Evolutionary conservation across 2,329 filamentous ascomycete species (phyloP), one percentile per base, ranked within the genome.

Genomic region (Didymella segeticola): DNA sequence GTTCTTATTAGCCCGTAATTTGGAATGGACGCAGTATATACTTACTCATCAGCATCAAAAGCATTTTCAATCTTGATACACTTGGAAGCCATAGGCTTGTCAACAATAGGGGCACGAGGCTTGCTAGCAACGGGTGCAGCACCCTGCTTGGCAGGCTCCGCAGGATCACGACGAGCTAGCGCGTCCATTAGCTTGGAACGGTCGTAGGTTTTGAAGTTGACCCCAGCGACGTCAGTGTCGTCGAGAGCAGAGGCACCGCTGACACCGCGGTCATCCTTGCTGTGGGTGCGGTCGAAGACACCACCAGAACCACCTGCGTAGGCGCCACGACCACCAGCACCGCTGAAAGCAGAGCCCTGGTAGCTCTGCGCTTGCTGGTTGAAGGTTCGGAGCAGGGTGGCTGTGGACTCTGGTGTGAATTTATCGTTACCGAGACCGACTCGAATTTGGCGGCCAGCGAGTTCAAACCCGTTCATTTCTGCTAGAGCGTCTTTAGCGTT

Each of bases 381-480:
- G 82, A 96, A 96, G 79, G 91, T 91, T 81, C 96, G 91, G 73
- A 96, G 82, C 74, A 96, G 86, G 79, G 91, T 93, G 76, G 91
- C 89, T 78, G 91, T 96, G 78, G 92, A 95, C 80, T 98, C 95
- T 72, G 93, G 90, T 78, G 93, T 98, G 80, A 98, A 98, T 86
- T 98, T 98, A 90, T 99, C 95, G 82, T 97, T 99, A 79, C 95
- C 95, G 81, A 99, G 91, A 78, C 95, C 95, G 77, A 99, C 96
- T 74, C 95, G 92, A 76, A 99, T 98, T 61, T 93, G 92, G 75
- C 95, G 93, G 78, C 93, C 93, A 70, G 95, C 95, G 67, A 99
- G 87, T 79, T 98, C 95, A 80, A 98, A 99, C 62, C 93, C 93
- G 78, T 99, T 99, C 93, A 99, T 97, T 79, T 97, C 96, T 77